A percentile compares a stretch with the other conserved stretches of the same genome.
Conservation (phyloP, 176 grass and related monocot genomes). For the barley (Hordeum vulgare) region DNA sequence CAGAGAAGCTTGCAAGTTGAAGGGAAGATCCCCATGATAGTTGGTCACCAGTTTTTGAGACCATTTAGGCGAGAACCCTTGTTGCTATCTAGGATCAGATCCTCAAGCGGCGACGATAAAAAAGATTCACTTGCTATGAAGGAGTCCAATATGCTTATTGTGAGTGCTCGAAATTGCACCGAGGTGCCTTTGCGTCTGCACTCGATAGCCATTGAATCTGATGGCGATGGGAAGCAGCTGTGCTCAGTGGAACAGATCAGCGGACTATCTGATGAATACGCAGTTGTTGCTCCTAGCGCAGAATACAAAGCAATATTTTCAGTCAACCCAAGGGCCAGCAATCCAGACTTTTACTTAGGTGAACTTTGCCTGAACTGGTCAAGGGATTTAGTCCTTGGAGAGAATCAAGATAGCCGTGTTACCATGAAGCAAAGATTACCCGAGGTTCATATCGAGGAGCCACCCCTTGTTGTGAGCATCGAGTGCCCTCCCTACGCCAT, state of each 20-base stretch:
- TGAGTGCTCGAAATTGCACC: slow-evolving; percentile 70
- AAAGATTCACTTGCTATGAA: slow-evolving; percentile 67
- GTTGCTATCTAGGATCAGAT: slow-evolving; percentile 69
- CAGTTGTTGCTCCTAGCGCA: slow-evolving; percentile 55
- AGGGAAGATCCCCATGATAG: slow-evolving; percentile 74
- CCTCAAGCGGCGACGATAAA: slow-evolving; percentile 40
- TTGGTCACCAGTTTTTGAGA: slow-evolving; percentile 62
- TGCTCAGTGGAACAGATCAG: slow-evolving; percentile 53
- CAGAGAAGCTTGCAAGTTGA: slow-evolving; percentile 96
- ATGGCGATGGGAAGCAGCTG: slow-evolving; percentile 31
- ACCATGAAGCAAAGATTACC: slow-evolving; percentile 59
- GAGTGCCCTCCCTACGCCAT: slow-evolving; percentile 83
- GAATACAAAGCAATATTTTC: slow-evolving; percentile 92
- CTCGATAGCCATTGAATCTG: slow-evolving; percentile 44
- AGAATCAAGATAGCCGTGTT: slow-evolving; percentile 39
- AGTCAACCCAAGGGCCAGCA: slow-evolving; percentile 39
- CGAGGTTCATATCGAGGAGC: slow-evolving; percentile 62
- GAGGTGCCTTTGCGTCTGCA: slow-evolving; percentile 71
- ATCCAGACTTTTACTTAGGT: slow-evolving; percentile 47
- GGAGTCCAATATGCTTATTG: slow-evolving; percentile 69
- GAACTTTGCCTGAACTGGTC: slow-evolving; percentile 70
- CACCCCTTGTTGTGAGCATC: slow-evolving; percentile 68
- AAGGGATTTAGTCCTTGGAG: slow-evolving; percentile 47
- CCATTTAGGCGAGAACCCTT: slow-evolving; percentile 89
- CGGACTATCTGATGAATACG: slow-evolving; percentile 38